These are phyloP conservation scores for Eucalyptus decipiens DNA, from an alignment of 345 rosid species.

Conservation along the genomic window DNA sequence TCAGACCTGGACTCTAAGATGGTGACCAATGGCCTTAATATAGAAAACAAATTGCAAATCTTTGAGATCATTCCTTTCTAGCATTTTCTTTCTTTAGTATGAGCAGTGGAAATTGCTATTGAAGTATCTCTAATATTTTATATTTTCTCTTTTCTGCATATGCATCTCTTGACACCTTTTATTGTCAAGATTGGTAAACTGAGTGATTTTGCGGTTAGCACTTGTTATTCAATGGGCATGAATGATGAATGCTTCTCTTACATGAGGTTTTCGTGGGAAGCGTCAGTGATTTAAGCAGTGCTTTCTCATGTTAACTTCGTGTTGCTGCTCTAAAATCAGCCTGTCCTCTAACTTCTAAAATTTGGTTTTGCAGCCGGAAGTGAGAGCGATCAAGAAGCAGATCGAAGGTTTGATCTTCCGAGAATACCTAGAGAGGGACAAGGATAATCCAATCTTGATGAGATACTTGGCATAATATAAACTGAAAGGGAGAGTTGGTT, in stretches of 20 bases:
- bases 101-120: background rate
- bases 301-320: background rate
- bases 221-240: background rate
- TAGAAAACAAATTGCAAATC: background rate
- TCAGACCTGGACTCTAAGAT: background rate
- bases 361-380: constrained; percentile 22
- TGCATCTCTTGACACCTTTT: background rate
- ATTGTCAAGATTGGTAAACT: background rate
- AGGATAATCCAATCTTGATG: constrained; percentile 10
- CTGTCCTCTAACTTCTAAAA: background rate
- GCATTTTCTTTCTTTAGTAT: background rate
- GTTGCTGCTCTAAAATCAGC: background rate
- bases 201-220: background rate
- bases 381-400: constrained; percentile 23
- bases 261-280: background rate
- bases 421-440: constrained; percentile 28
- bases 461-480: constrained; percentile 5
- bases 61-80: background rate
- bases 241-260: background rate
- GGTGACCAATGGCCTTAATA: background rate
- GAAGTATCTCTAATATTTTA: background rate
- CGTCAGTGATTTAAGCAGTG: background rate
- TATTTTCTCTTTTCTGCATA: background rate
- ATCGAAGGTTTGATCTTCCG: constrained; percentile 23
- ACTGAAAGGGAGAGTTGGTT: background rate